Conservation (phyloP, 495 filamentous ascomycete species). For the Xylaria flabelliformis region DNA sequence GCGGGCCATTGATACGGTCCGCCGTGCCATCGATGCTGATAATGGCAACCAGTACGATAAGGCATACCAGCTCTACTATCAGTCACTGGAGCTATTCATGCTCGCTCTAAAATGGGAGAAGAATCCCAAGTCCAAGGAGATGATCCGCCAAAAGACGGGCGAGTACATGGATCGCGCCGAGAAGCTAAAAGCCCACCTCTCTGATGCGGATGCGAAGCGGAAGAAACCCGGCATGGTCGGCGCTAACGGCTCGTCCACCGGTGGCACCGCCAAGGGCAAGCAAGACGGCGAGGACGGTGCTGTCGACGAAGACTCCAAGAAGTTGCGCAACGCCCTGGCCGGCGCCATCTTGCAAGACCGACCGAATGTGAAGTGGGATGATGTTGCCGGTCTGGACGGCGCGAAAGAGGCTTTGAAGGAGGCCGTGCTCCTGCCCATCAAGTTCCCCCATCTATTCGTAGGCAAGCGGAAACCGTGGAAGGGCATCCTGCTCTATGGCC, state of each 20-base stretch:
- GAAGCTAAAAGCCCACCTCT: conserved; percentile 91
- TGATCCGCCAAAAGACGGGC: conserved; percentile 88
- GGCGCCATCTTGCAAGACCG: conserved; percentile 94
- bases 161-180: conserved; percentile 99
- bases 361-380: conserved; percentile 95
- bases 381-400: conserved; percentile 93
- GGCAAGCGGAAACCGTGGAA: conserved; percentile 98
- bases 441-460: conserved; percentile 96
- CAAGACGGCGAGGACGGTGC: conserved; percentile 54
- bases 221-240: conserved; percentile 80
- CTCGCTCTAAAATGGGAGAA: conserved; percentile 98
- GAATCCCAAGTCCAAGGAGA: conserved; percentile 92
- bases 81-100: conserved; percentile 94
- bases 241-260: conserved; percentile 80
- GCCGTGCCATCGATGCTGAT: conserved; percentile 96
- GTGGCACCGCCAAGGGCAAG: conserved; percentile 65
- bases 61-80: conserved; percentile 93
- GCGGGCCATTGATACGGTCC: conserved; percentile 92
- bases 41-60: conserved; percentile 95
- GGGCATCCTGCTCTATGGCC: conserved; percentile 94
- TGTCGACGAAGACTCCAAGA: conserved; percentile 90
- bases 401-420: conserved; percentile 98
- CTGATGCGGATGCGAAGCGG: conserved; percentile 74
- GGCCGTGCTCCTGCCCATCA: conserved; percentile 95
- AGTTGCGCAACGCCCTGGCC: conserved; percentile 85